Evolutionary conservation across 257 asterid genomes (phyloP).

Genomic region (Marsdenia floribunda): DNA sequence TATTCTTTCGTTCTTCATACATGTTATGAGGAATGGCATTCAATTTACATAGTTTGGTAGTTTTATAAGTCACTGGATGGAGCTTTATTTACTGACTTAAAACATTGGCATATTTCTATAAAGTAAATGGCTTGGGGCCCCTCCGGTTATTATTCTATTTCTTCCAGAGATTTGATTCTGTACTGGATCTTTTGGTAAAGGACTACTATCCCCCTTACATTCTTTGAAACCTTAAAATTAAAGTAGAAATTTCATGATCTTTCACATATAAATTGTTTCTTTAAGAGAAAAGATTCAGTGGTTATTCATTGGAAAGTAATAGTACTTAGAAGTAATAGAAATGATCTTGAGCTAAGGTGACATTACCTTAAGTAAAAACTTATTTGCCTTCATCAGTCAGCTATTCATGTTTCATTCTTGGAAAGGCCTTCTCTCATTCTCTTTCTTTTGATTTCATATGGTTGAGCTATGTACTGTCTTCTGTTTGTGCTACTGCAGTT

Average conservation of each 20-base stretch:
- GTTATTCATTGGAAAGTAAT: background rate
- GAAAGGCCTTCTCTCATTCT: background rate
- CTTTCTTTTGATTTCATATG: background rate
- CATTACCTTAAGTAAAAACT: background rate
- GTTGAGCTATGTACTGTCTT: background rate
- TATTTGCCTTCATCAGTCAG: background rate
- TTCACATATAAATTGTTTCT: background rate
- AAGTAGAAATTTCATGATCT: background rate
- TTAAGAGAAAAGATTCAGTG: background rate
- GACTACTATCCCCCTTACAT: background rate
- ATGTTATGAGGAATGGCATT: background rate
- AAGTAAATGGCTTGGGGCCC: background rate
- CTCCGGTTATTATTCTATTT: background rate
- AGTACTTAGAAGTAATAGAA: background rate
- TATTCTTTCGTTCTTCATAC: background rate
- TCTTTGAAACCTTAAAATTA: background rate
- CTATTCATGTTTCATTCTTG: background rate
- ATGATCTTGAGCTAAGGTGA: background rate
- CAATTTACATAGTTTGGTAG: background rate
- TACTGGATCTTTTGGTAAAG: background rate
- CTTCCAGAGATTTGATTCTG: background rate
- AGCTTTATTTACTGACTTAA: background rate
- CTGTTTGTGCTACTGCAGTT: background rate
- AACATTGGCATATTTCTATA: background rate
- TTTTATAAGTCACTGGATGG: background rate